Evolutionary conservation across 2,329 filamentous ascomycete genomes (phyloP), one percentile per base, ranked within the genome.

Genomic region (Xylogone sp.): DNA sequence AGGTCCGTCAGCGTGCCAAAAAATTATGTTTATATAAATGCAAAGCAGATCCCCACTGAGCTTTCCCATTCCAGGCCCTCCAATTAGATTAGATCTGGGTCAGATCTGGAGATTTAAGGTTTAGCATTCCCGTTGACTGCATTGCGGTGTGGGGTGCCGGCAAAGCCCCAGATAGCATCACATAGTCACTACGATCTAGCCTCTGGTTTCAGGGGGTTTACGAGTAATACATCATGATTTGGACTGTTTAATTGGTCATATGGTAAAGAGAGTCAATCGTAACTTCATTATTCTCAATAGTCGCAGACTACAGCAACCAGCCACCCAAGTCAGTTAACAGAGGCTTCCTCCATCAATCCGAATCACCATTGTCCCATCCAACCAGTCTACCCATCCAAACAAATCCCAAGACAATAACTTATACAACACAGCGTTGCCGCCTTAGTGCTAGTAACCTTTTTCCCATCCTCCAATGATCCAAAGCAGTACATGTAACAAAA

Each of bases 401-500:
- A 16, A 9, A 29, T 44, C 21, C 47, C 31, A 42, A 43, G 21
- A 39, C 10, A 39, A 39, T 18, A 39, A 39, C 34, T 7, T 39
- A 39, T 39, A 39, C 34, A 39, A 39, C 34, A 39, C 34, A 39
- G 34, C n/a, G 34, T 39, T 39, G 34, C 34, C 34, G n/a, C 34
- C 44, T 24, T 29, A 44, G 39, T 43, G 34, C 21, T 31, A 47
- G 42, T 21, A 49, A n/a, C n/a, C 19, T 22, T 43, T 18, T 49
- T 49, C 21, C 42, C 43, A 43, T 31, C 21, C 39, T 43, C 39
- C 46, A n/a, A 27, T 5, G 20, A 42, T 34, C 47, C 31, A 49
- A 49, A 34, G 21, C 47, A 27, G 31, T 43, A 43, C 47, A 49
- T 43, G 16, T 31, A 49, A 49, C 31, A 42, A 18, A 49, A 49